These are phyloP conservation scores for Colletotrichum higginsianum DNA, from an alignment of 2,329 filamentous ascomycete genomes.

Conservation along the genomic window DNA sequence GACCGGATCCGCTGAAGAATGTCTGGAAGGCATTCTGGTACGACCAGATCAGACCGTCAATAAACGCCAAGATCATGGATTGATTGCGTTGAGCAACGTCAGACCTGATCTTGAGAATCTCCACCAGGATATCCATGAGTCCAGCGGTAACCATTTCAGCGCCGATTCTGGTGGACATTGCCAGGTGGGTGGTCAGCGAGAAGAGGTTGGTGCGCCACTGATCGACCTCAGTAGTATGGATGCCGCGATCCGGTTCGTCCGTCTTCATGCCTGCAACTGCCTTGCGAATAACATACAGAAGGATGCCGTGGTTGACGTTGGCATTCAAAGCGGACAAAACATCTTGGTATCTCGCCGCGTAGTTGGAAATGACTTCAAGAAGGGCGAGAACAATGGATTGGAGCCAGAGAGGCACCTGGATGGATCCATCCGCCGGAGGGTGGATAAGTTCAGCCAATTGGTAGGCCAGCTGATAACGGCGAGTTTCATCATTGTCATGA, in stretches of 20 bases:
- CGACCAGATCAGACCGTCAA: constrained; percentile 89
- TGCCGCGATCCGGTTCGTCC: constrained; percentile 68
- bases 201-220: constrained; percentile 94
- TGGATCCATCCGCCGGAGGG: constrained; percentile 79
- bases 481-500: constrained; percentile 90
- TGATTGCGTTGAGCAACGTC: constrained; percentile 86
- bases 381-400: constrained; percentile 87
- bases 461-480: constrained; percentile 89
- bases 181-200: constrained; percentile 86
- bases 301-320: constrained; percentile 94
- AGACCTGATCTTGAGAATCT: constrained; percentile 88
- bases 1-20: constrained; percentile 84
- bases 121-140: constrained; percentile 89
- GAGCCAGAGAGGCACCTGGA: constrained; percentile 79
- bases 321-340: constrained; percentile 93
- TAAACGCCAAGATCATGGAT: constrained; percentile 85
- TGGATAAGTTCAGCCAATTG: constrained; percentile 94
- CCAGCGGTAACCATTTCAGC: constrained; percentile 90
- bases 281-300: constrained; percentile 94
- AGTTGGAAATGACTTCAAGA: constrained; percentile 87
- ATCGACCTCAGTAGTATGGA: constrained; percentile 78
- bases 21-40: constrained; percentile 88
- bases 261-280: constrained; percentile 85
- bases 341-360: constrained; percentile 82
- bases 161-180: constrained; percentile 80